Base-by-base conservation (phyloP, 2,329 filamentous ascomycete genomes). In the Sphaceloma murrayae region DNA sequence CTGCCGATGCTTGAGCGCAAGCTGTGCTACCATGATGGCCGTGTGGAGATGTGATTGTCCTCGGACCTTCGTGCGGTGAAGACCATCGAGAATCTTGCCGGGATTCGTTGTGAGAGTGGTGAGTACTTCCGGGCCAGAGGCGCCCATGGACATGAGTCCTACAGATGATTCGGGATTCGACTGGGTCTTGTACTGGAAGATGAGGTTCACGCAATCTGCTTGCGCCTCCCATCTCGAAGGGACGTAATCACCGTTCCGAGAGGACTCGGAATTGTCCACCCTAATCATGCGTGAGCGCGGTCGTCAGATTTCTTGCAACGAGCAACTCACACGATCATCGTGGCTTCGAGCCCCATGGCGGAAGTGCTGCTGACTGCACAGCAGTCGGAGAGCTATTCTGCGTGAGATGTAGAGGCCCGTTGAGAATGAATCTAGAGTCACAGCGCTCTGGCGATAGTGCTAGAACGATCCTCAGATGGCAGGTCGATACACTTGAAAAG, bases 211-310 rank as follows among this genome's bases (percentile, higher is more conserved):
- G 46, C 89, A 88, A 66, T 98, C 91, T 56, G 85, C 76, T 74
- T 98, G 91, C 56, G 91, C 87, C 68, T 95, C 87, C 74, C 88
- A 98, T 66, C 91, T 80, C 54, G 88, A 93, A 48, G 91, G 89
- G 60, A 79, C 71, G 62, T 82, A 82, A 65, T 98, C 91, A 62
- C 93, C 91, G 68, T 98, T 98, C 63, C 91, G 80, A 72, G 86
- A 94, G 70, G 84, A 88, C 72, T 98, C 91, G 72, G 88, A 95
- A 75, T 96, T 98, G 76, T 98, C 91, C 60, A 96, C 86, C 64
- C 78, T 80, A 56, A 49, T 48, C 53, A 34, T 22, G 16, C 53
- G 48, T 51, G 60, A 50, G 61, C 53, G 43, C 16, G 21, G n/a
- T 8, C 19, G 11, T 18, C 9, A 26, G n/a, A 46, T 34, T 46